Percentiles rank a stretch among this genome's conserved stretches.
These are phyloP conservation scores for Coemansia pectinata DNA, from an alignment of 192 early-diverging fungal genomes.

Conservation along the genomic window DNA sequence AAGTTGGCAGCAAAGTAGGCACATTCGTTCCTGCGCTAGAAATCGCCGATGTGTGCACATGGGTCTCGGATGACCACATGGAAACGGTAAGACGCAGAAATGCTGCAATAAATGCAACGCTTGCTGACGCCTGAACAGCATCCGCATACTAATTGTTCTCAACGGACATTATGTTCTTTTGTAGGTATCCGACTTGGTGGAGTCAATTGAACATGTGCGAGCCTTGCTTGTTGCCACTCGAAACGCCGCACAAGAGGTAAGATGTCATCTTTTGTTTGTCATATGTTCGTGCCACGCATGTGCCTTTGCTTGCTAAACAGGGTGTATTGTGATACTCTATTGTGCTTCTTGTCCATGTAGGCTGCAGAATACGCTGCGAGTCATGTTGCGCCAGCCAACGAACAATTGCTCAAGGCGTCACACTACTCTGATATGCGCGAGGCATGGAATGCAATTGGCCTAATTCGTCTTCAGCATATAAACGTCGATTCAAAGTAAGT, in stretches of 20 bases:
- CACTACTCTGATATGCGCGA: conserved; percentile 31
- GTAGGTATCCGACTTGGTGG: conserved; percentile 7
- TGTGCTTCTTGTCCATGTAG: not conserved
- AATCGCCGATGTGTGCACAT: not conserved
- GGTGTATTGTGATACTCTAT: not conserved
- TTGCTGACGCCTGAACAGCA: not conserved
- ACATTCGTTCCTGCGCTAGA: conserved; percentile 13
- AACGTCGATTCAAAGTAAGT: conserved; percentile 31
- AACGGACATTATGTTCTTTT: not conserved
- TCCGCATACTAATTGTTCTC: conserved; percentile 1
- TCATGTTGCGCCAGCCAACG: conserved; percentile 3
- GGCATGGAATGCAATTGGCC: conserved; percentile 28
- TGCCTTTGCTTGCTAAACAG: not conserved
- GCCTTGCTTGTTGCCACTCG: not conserved
- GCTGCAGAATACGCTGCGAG: not conserved
- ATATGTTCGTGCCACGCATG: not conserved
- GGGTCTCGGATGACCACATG: conserved; percentile 11
- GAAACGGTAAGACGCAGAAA: conserved; percentile 19
- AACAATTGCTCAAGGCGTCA: conserved; percentile 17
- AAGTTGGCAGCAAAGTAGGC: not conserved
- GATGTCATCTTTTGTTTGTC: not conserved
- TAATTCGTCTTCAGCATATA: conserved; percentile 25
- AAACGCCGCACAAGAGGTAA: not conserved
- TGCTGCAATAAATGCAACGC: not conserved
- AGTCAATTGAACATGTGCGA: conserved; percentile 2